Conservation (phyloP, 179 eudicot species). For the Drosera spatulata region DNA sequence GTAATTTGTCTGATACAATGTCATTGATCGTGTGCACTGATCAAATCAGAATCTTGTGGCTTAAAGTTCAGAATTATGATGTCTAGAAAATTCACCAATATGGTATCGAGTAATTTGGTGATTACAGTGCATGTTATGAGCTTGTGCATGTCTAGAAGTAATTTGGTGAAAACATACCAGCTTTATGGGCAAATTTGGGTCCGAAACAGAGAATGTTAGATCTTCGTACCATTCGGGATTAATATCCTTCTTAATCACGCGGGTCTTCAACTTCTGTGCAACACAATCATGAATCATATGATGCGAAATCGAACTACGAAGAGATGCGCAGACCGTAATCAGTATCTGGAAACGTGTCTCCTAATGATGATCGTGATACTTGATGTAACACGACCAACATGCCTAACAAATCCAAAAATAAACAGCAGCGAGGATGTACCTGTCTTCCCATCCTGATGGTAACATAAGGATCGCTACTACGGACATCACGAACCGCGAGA, state of each 20-base stretch:
- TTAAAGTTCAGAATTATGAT: no score
- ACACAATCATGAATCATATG: background rate
- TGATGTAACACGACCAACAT: no score
- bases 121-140: background rate
- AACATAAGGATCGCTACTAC: slow-evolving; percentile 57
- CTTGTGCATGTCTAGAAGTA: no score
- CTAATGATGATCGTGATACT: no score
- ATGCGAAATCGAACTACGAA: no score
- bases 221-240: slow-evolving; percentile 43
- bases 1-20: no score
- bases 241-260: slow-evolving; percentile 23
- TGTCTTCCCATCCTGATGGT: slow-evolving; percentile 42
- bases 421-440: slow-evolving; percentile 13
- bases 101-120: background rate
- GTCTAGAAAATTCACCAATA: background rate
- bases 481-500: slow-evolving; percentile 49
- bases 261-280: slow-evolving; percentile 30
- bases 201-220: slow-evolving; percentile 26
- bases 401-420: background rate
- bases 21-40: no score
- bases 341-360: no score
- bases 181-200: slow-evolving; percentile 19
- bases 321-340: no score
- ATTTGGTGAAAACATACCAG: slow-evolving; percentile 12
- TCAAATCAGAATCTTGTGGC: no score